Conservation (phyloP, 768 basidiomycete genomes). For the Macrolepiota albuminosa region DNA sequence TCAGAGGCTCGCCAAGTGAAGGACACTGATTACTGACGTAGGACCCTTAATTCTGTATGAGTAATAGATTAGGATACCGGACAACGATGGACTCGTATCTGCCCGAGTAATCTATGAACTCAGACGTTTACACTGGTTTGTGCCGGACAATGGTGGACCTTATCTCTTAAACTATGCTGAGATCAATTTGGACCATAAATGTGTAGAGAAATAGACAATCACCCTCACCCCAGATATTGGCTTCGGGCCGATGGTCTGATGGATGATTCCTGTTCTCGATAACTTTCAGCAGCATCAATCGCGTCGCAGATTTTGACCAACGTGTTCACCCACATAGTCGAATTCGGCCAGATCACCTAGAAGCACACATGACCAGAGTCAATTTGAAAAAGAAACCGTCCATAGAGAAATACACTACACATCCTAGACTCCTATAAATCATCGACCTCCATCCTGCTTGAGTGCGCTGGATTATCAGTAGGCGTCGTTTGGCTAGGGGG, state of each 20-base stretch:
- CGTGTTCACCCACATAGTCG: background rate
- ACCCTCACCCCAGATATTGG: background rate
- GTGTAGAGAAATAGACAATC: background rate
- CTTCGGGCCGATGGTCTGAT: background rate
- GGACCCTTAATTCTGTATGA: background rate
- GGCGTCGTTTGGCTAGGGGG: constrained; percentile 16
- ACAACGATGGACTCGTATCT: background rate
- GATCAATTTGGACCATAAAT: background rate
- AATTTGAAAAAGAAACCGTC: background rate
- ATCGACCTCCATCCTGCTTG: constrained; percentile 30
- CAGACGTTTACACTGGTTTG: background rate
- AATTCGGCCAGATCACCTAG: background rate
- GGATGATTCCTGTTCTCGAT: background rate
- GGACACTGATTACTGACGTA: background rate
- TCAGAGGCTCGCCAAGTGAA: background rate
- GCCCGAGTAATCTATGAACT: background rate
- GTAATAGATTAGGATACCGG: background rate
- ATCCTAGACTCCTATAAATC: constrained; percentile 9
- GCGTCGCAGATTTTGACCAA: background rate
- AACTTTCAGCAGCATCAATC: background rate
- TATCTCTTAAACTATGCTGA: background rate
- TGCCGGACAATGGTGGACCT: background rate
- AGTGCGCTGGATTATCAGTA: constrained; percentile 18
- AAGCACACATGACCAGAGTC: background rate
- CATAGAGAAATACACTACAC: constrained; percentile 3